A percentile compares a stretch with the other conserved stretches of the same genome.
phyloP scores from a whole-genome alignment of 1,284 basidiomycete genomes.

The Termitomyces sp. region DNA sequence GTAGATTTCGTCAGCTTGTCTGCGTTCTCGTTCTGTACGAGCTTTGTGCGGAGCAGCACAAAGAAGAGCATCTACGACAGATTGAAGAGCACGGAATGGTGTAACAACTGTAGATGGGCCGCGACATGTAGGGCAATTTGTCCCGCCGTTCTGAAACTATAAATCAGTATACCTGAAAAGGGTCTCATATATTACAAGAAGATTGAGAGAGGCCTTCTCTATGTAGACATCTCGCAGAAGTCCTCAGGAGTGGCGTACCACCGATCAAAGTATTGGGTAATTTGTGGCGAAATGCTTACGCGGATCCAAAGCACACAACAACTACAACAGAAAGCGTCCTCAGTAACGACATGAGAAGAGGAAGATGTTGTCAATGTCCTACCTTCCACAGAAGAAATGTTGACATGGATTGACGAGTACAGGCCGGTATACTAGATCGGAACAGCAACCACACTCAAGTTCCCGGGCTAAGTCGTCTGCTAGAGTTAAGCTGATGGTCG shows the following conservation, averaged over 20 bases:
- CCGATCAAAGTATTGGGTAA: conserved; percentile 8
- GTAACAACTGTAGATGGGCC: conserved; percentile 57
- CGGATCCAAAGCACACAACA: conserved; percentile 74
- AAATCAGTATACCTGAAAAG: conserved; percentile 3
- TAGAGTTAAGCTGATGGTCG: conserved; percentile 27
- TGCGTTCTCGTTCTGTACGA: conserved; percentile 58
- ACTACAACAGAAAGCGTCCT: conserved; percentile 31
- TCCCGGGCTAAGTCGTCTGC: conserved; percentile 64
- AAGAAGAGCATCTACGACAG: conserved; percentile 62
- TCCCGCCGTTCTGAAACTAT: conserved; percentile 63
- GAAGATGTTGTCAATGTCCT: conserved; percentile 3
- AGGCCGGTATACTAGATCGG: conserved; percentile 69
- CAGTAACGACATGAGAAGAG: neutral
- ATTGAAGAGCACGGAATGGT: conserved; percentile 65
- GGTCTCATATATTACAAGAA: neutral
- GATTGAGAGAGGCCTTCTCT: neutral
- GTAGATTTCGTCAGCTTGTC: conserved; percentile 76
- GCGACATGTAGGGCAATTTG: conserved; percentile 74
- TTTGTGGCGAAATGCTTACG: conserved; percentile 42
- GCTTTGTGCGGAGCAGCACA: conserved; percentile 59
- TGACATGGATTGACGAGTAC: conserved; percentile 76
- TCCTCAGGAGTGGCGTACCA: conserved; percentile 1
- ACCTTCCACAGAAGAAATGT: conserved; percentile 85
- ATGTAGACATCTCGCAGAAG: neutral
- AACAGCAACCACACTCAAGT: conserved; percentile 77